Percentiles rank a stretch among this genome's conserved stretches.
Evolutionary conservation across 495 filamentous ascomycete genomes (phyloP).

Genomic region (Podospora comata): DNA sequence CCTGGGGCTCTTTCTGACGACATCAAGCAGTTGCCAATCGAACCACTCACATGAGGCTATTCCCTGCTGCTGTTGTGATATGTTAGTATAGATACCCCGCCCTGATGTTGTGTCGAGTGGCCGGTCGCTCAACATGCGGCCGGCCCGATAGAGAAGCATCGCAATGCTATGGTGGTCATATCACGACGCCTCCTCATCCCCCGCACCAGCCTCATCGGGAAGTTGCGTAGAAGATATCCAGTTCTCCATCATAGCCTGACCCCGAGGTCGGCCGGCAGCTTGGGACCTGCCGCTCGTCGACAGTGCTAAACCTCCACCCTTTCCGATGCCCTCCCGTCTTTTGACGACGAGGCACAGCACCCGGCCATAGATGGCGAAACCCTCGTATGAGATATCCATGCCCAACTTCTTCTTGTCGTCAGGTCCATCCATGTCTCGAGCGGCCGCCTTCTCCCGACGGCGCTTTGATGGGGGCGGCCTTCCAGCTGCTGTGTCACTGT

Average conservation of each 20-base stretch:
- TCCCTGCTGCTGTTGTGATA: neutral
- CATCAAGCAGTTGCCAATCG: slow-evolving; percentile 12
- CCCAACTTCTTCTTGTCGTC: slow-evolving; percentile 89
- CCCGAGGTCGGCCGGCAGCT: slow-evolving; percentile 37
- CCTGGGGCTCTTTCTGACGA: slow-evolving; percentile 8
- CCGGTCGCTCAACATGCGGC: neutral
- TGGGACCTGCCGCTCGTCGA: slow-evolving; percentile 31
- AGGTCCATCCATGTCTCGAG: slow-evolving; percentile 31
- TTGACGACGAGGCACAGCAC: slow-evolving; percentile 90
- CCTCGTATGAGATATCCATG: slow-evolving; percentile 84
- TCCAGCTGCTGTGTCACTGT: slow-evolving; percentile 26
- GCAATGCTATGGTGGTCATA: neutral
- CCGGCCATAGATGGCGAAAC: slow-evolving; percentile 89
- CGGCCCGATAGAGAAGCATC: neutral
- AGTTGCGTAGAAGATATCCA: slow-evolving; percentile 79
- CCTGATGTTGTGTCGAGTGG: neutral
- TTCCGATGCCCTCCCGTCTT: slow-evolving; percentile 36
- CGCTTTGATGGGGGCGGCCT: slow-evolving; percentile 47
- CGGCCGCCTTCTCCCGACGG: slow-evolving; percentile 39
- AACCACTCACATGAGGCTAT: neutral
- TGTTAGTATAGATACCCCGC: neutral
- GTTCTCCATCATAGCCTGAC: slow-evolving; percentile 86
- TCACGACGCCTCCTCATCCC: slow-evolving; percentile 23
- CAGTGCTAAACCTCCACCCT: slow-evolving; percentile 28
- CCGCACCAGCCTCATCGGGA: slow-evolving; percentile 40